Evolutionary conservation across 228 moss, liverwort and hornwort genomes (phyloP).

Genomic region (Sphagnum fallax): DNA sequence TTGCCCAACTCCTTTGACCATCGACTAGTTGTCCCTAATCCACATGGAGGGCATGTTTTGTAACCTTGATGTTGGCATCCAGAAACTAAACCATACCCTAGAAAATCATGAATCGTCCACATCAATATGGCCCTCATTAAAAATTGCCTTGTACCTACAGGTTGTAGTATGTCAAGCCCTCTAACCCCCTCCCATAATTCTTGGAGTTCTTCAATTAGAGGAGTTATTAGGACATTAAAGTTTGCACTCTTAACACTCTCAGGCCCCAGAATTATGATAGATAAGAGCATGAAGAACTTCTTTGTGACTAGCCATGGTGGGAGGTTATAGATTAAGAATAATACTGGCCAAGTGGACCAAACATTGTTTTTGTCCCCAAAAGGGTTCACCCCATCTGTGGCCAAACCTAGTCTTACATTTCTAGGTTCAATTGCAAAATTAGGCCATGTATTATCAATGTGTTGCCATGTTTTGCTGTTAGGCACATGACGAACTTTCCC

Average conservation of each 20-base stretch:
- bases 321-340: background rate
- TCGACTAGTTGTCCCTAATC: too few relatives aligned
- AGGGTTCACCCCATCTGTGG: background rate
- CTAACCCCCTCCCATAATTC: background rate
- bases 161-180: too few relatives aligned
- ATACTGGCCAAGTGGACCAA: background rate
- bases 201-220: background rate
- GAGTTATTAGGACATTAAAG: background rate
- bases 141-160: too few relatives aligned
- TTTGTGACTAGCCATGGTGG: background rate
- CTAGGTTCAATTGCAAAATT: background rate
- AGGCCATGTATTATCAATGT: background rate
- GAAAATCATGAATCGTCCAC: too few relatives aligned
- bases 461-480: background rate
- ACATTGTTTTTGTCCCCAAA: background rate
- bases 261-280: background rate
- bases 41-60: too few relatives aligned
- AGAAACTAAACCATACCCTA: too few relatives aligned
- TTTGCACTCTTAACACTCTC: background rate
- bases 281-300: background rate
- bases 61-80: too few relatives aligned
- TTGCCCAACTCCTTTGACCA: too few relatives aligned
- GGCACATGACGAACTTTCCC: background rate
- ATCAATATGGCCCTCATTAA: too few relatives aligned
- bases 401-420: background rate